These are phyloP conservation scores for Colletotrichum gigasporum DNA, from an alignment of 2,329 filamentous ascomycete genomes.

Conservation along the genomic window DNA sequence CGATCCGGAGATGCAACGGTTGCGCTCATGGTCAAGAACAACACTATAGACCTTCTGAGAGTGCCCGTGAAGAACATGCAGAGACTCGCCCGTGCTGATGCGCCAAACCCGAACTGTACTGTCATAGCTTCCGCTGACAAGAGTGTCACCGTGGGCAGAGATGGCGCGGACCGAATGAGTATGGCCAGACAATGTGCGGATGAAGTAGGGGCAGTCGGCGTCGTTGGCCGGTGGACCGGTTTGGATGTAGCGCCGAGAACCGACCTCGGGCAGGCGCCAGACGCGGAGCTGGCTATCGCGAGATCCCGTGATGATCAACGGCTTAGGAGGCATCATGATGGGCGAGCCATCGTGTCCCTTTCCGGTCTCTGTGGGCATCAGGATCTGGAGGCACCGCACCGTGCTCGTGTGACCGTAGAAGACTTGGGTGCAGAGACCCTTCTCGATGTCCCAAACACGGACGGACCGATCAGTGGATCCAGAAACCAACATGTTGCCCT, in stretches of 20 bases:
- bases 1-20: conserved; percentile 95
- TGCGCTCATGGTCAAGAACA: conserved; percentile 89
- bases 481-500: conserved; percentile 93
- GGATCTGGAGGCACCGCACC: conserved; percentile 92
- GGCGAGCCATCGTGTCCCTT: conserved; percentile 75
- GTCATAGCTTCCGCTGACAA: conserved; percentile 98
- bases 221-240: conserved; percentile 77
- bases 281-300: conserved; percentile 93
- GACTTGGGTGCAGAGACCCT: conserved; percentile 89
- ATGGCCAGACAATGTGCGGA: conserved; percentile 87
- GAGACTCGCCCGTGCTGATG: conserved; percentile 90
- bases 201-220: conserved; percentile 91
- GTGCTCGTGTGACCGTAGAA: conserved; percentile 99
- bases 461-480: conserved; percentile 96
- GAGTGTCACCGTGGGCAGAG: conserved; percentile 90
- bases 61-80: conserved; percentile 88
- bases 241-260: conserved; percentile 81
- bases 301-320: conserved; percentile 96
- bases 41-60: conserved; percentile 96
- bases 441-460: conserved; percentile 99
- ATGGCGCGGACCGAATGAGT: conserved; percentile 95
- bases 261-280: conserved; percentile 89
- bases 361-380: conserved; percentile 85
- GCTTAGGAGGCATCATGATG: conserved; percentile 92
- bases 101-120: conserved; percentile 96